Evolutionary conservation across 345 rosid genomes (phyloP), one percentile per base, ranked within the genome.

Genomic region (Gossypioides kirkii): DNA sequence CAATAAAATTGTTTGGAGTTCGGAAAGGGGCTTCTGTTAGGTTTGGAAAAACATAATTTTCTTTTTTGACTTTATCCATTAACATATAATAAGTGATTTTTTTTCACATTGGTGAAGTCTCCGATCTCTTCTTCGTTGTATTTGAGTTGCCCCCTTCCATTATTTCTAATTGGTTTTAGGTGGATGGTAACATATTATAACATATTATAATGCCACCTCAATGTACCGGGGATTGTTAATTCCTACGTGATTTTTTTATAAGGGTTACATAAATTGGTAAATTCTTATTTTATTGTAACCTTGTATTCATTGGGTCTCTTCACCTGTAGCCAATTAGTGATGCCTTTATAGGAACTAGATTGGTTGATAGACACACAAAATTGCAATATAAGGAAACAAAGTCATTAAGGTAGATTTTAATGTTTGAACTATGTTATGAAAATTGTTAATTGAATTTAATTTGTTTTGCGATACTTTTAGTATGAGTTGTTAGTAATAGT

Each of bases 321-420:
- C 53, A 22, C 54, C 8, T 41, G 25, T 43, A 42, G 18, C 17
- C 54, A 45, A 45, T 23, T 66, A 50, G 70, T 66, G 50, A 66
- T 66, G 36, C 12, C 38, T 23, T 4, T 47, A 3, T 47, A 47
- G 38, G 71, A 26, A 47, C 23, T 67, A 67, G 41, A 67, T 17
- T 46, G 55, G 56, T 67, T 67, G 41, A 67, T 67, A 67, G 41
- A 23, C 23, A 67, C 41, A 46, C 42, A 25, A 66, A 66, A 46
- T 23, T 46, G 20, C 20, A 3, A 67, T 46, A 46, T 25, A 46
- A 46, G 20, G 20, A 47, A 67, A 47, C 32, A 47, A 69, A 17
- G 59, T 0, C 0, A 4, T 32, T 28, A 16, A 69, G 59, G 13
- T 50, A 69, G 72, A 10, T 28, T 71, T 58, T 43, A 60, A 23